Conservation (phyloP, 2,329 filamentous ascomycete genomes). For the Daldinia sp. region DNA sequence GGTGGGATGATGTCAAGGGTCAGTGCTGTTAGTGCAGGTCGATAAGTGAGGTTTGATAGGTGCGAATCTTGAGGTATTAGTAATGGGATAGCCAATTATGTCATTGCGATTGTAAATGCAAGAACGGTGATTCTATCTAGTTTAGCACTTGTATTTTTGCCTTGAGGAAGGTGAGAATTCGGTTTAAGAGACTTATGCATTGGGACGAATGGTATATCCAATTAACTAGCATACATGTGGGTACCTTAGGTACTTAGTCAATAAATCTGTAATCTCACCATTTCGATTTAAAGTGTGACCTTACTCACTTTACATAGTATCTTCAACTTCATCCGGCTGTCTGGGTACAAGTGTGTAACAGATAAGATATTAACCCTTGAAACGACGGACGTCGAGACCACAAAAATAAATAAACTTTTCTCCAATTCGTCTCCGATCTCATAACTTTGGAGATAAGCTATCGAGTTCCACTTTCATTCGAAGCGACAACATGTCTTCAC, state of each 20-base stretch:
- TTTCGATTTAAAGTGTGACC: too few relatives aligned
- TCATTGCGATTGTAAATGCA: slow-evolving; percentile 24
- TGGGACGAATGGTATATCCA: neutral
- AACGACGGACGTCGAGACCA: neutral
- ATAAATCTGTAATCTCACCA: too few relatives aligned
- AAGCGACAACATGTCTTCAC: neutral
- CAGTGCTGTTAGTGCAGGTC: neutral
- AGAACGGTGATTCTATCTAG: neutral
- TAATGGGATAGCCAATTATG: slow-evolving; percentile 29
- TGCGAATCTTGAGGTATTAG: slow-evolving; percentile 26
- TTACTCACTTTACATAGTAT: too few relatives aligned
- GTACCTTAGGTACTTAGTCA: too few relatives aligned
- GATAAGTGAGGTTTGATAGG: neutral
- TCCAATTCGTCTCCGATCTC: neutral
- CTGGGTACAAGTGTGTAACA: too few relatives aligned
- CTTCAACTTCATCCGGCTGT: too few relatives aligned
- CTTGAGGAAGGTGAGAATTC: neutral
- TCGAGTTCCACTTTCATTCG: neutral
- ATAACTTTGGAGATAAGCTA: neutral
- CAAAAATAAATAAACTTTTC: neutral
- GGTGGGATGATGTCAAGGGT: slow-evolving; percentile 43
- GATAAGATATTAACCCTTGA: neutral
- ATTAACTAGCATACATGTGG: too few relatives aligned
- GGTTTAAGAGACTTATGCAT: slow-evolving; percentile 2
- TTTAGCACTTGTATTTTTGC: too few relatives aligned